phyloP scores from a whole-genome alignment of 2,329 filamentous ascomycete genomes.

The Nigrospora sphaerica region DNA sequence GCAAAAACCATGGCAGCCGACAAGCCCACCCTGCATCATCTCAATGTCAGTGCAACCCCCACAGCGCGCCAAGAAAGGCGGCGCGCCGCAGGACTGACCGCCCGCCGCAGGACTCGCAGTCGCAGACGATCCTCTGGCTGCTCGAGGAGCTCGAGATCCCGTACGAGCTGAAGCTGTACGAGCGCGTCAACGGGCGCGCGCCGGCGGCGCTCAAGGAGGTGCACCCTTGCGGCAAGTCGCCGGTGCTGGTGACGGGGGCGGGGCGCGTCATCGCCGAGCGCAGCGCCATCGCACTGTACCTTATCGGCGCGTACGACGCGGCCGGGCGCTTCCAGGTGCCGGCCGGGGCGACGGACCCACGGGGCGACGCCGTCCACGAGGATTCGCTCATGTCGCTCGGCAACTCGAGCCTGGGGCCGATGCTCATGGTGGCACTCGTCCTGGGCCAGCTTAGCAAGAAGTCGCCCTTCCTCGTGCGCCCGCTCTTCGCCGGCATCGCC shows the following conservation, averaged over 20 bases:
- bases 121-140: constrained; percentile 11
- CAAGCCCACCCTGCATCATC: constrained; percentile 11
- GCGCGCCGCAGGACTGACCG: neutral
- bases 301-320: constrained; percentile 10
- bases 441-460: constrained; percentile 1
- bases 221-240: constrained; percentile 12
- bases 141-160: constrained; percentile 12
- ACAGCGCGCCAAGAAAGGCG: neutral
- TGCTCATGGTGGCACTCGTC: constrained; percentile 7
- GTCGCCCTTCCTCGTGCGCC: constrained; percentile 8
- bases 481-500: constrained; percentile 1
- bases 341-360: neutral
- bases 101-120: constrained; percentile 9
- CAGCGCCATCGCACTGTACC: constrained; percentile 11
- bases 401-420: constrained; percentile 4
- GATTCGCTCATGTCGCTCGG: constrained; percentile 10
- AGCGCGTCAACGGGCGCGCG: constrained; percentile 4
- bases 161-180: constrained; percentile 10
- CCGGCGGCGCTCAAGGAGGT: constrained; percentile 5
- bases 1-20: constrained; percentile 4
- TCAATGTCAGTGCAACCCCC: constrained; percentile 5
- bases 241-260: constrained; percentile 8
- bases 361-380: constrained; percentile 9
- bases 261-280: constrained; percentile 11
- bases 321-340: constrained; percentile 6